Evolutionary conservation across 164 flowering plant genomes (phyloP).

Genomic region (Vitis riparia): DNA sequence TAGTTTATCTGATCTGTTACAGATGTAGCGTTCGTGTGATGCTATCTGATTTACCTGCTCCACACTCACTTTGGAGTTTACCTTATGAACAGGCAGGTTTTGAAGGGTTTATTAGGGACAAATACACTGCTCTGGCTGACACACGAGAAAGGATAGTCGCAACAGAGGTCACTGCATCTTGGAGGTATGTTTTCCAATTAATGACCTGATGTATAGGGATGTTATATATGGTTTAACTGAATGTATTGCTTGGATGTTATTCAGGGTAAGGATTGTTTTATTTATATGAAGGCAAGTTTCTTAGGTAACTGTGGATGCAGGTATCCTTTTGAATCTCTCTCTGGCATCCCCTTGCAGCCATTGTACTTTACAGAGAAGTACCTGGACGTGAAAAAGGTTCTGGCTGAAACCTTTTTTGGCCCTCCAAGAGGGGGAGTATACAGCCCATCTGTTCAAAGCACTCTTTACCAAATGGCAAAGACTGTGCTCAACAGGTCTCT

Average conservation of each 20-base stretch:
- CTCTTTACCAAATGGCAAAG: conserved; percentile 80
- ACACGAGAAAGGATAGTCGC: conserved; percentile 92
- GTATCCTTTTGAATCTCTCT: conserved; percentile 55
- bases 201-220: background rate
- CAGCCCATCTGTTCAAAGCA: conserved; percentile 93
- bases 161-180: conserved; percentile 84
- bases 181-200: conserved; percentile 57
- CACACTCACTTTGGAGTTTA: background rate
- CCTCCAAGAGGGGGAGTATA: conserved; percentile 79
- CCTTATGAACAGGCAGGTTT: conserved; percentile 76
- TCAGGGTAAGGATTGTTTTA: background rate
- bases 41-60: conserved; percentile 1
- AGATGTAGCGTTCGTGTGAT: no score
- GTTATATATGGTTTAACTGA: no score
- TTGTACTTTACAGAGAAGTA: conserved; percentile 60
- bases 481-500: conserved; percentile 73
- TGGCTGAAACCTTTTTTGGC: conserved; percentile 82
- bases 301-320: conserved; percentile 35
- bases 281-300: background rate
- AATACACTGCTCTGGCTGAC: conserved; percentile 83
- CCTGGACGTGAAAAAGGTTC: conserved; percentile 60
- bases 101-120: conserved; percentile 88
- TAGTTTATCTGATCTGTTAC: no score
- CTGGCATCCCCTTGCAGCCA: conserved; percentile 48
- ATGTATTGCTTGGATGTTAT: no score